Percentiles rank a stretch among this genome's conserved stretches.
Evolutionary conservation across 1,284 basidiomycete species (phyloP).

Genomic region (Boletus semigastroideus): DNA sequence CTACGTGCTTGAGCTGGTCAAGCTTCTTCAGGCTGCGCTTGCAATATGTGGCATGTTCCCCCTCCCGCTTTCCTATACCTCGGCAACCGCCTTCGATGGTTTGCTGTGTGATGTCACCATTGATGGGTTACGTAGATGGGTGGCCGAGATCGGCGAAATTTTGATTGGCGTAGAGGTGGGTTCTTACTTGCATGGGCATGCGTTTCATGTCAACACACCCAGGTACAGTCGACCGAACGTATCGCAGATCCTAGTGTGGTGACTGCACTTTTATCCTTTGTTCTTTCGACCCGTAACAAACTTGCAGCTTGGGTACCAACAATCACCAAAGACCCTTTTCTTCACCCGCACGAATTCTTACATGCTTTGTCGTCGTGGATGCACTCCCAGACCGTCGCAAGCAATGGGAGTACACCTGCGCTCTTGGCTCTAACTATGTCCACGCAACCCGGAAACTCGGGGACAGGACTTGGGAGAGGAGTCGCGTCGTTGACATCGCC

Average conservation of each 20-base stretch:
- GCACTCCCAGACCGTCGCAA: conserved; percentile 21
- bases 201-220: background rate
- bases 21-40: conserved; percentile 66
- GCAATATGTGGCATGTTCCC: conserved; percentile 67
- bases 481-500: conserved; percentile 17
- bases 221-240: conserved; percentile 61
- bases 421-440: conserved; percentile 1
- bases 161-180: conserved; percentile 61
- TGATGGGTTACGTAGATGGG: conserved; percentile 67
- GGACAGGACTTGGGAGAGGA: conserved; percentile 9
- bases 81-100: conserved; percentile 49
- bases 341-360: conserved; percentile 59
- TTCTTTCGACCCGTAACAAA: conserved; percentile 66
- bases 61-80: conserved; percentile 16
- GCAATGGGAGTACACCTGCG: conserved; percentile 11
- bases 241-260: conserved; percentile 70
- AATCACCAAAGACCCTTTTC: conserved; percentile 74
- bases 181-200: conserved; percentile 5
- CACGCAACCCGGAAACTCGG: conserved; percentile 15
- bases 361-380: conserved; percentile 39
- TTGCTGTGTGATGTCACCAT: conserved; percentile 74
- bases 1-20: conserved; percentile 72
- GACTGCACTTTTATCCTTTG: conserved; percentile 64
- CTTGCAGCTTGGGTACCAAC: conserved; percentile 45
- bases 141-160: conserved; percentile 58